Percentiles rank a stretch among this genome's conserved stretches.
These are phyloP conservation scores for Cyphellophora europaea DNA, from an alignment of 2,329 filamentous ascomycete species.

Conservation along the genomic window DNA sequence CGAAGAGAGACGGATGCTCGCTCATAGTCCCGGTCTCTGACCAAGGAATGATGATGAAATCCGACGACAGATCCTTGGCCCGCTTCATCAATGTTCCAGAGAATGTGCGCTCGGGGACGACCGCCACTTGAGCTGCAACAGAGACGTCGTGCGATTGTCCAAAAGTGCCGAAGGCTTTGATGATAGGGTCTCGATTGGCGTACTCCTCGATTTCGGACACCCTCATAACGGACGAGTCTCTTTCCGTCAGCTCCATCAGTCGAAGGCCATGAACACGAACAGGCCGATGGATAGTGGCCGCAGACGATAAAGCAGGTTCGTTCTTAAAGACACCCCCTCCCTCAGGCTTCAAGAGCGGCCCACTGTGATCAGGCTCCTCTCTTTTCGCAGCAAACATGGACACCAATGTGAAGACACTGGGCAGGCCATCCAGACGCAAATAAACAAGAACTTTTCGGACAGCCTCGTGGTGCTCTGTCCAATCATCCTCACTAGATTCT, in stretches of 20 bases:
- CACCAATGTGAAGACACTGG: constrained; percentile 73
- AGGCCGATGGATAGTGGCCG: constrained; percentile 31
- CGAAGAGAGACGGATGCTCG: constrained; percentile 45
- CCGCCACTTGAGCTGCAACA: constrained; percentile 69
- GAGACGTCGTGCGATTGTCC: constrained; percentile 75
- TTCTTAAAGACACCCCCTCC: constrained; percentile 8
- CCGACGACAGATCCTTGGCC: constrained; percentile 59
- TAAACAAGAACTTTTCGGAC: constrained; percentile 63
- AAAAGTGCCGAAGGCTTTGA: constrained; percentile 86
- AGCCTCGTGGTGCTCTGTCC: constrained; percentile 2
- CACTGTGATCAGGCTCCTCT: constrained; percentile 10
- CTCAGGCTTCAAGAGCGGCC: constrained; percentile 17
- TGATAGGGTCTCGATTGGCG: constrained; percentile 66
- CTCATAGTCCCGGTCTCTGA: constrained; percentile 68
- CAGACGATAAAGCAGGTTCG: constrained; percentile 5
- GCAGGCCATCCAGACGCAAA: constrained; percentile 74
- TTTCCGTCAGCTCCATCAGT: constrained; percentile 77
- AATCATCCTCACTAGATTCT: constrained; percentile 11
- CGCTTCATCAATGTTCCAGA: constrained; percentile 66
- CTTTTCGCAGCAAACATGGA: constrained; percentile 47
- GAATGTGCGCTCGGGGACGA: constrained; percentile 69
- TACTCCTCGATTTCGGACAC: constrained; percentile 74
- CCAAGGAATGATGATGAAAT: constrained; percentile 81
- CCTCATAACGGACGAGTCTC: constrained; percentile 91
- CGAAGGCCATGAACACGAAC: constrained; percentile 77